Percentiles rank a stretch among this genome's conserved stretches.
Conservation (phyloP, 2,329 filamentous ascomycete species). For the Pseudocercospora eumusae region DNA sequence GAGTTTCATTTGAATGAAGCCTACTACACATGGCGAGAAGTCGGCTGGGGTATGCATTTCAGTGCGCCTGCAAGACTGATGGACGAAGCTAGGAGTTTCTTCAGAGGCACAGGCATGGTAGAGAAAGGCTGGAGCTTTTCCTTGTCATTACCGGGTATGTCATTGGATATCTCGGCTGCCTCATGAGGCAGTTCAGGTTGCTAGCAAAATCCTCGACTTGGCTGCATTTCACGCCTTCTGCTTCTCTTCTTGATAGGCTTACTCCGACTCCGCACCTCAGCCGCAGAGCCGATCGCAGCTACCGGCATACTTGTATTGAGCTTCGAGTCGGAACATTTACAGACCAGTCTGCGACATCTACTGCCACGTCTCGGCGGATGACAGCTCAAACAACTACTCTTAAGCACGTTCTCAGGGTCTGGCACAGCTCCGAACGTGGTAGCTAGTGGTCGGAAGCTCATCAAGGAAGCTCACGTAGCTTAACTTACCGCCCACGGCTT, state of each 20-base stretch:
- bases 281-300: neutral
- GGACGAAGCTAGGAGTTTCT: slow-evolving; percentile 37
- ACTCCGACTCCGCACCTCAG: slow-evolving; percentile 3
- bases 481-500: neutral
- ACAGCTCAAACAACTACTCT: neutral
- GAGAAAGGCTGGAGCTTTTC: slow-evolving; percentile 5
- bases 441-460: slow-evolving; percentile 7
- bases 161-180: neutral
- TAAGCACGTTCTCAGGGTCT: too few relatives aligned
- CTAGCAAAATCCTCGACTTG: neutral
- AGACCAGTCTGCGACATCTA: neutral
- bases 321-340: neutral
- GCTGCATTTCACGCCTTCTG: neutral
- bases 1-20: slow-evolving; percentile 38
- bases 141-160: neutral
- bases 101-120: slow-evolving; percentile 15
- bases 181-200: neutral
- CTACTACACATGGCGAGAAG: slow-evolving; percentile 42
- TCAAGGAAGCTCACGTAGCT: neutral
- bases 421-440: too few relatives aligned
- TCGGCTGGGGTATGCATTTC: slow-evolving; percentile 40
- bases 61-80: slow-evolving; percentile 41
- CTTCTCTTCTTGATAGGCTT: neutral
- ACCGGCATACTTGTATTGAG: neutral
- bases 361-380: neutral